These are phyloP conservation scores for Petunia axillaris DNA, from an alignment of 257 asterid genomes.

Conservation along the genomic window DNA sequence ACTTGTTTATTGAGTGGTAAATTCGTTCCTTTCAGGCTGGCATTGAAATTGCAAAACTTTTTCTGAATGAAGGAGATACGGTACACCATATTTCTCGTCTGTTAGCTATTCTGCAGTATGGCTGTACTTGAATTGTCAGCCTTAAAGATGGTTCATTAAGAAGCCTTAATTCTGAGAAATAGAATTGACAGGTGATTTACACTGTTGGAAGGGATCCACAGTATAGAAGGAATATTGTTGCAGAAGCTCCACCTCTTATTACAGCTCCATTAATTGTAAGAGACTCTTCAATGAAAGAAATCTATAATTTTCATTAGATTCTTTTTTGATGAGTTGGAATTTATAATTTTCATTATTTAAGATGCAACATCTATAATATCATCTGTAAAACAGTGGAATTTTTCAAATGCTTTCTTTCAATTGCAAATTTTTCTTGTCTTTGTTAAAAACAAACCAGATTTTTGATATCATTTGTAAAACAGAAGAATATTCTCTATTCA, in stretches of 20 bases:
- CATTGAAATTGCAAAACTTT: conserved; percentile 92
- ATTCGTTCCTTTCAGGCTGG: conserved; percentile 79
- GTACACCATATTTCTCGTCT: conserved; percentile 44
- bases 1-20: conserved; percentile 4
- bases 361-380: conserved; percentile 7
- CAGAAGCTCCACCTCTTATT: conserved; percentile 76
- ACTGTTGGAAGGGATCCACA: conserved; percentile 94
- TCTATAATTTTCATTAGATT: not conserved
- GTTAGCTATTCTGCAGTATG: not conserved
- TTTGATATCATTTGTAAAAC: not conserved
- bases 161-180: conserved; percentile 10
- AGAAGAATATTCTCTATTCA: not conserved
- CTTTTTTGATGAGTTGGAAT: too few species aligned
- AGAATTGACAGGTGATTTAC: conserved; percentile 69
- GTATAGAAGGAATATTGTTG: conserved; percentile 64
- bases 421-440: conserved; percentile 3
- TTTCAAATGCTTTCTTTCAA: not conserved
- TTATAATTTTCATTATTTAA: not conserved
- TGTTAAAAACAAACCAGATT: not conserved
- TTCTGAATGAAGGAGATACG: conserved; percentile 84
- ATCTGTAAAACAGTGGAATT: conserved; percentile 7
- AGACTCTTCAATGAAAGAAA: conserved; percentile 4
- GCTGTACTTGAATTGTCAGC: conserved; percentile 6
- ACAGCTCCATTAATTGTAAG: conserved; percentile 88
- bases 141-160: not conserved